Evolutionary conservation across 2,329 filamentous ascomycete genomes (phyloP).

Genomic region (Microdochium nivale): DNA sequence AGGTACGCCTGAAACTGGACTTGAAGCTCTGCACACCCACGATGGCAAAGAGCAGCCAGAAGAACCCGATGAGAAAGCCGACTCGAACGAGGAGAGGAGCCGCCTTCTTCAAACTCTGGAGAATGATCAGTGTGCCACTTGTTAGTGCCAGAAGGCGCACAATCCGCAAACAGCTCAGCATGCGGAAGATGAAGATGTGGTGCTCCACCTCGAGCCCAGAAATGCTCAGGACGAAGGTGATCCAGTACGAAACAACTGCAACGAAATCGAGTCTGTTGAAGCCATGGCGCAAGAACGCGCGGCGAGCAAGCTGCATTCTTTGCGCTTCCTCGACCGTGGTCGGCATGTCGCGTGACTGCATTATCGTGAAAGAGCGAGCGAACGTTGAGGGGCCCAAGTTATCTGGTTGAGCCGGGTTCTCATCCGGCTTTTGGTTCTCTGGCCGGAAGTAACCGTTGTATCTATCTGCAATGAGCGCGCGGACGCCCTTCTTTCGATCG

Average conservation of each 20-base stretch:
- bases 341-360: constrained; percentile 50
- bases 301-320: constrained; percentile 74
- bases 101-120: constrained; percentile 91
- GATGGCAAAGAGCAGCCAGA: constrained; percentile 96
- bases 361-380: constrained; percentile 69
- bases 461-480: constrained; percentile 66
- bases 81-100: constrained; percentile 87
- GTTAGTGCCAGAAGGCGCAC: constrained; percentile 85
- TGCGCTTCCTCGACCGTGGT: constrained; percentile 69
- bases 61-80: constrained; percentile 89
- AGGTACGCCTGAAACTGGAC: constrained; percentile 67
- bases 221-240: constrained; percentile 68
- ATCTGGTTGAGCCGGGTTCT: constrained; percentile 33
- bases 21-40: constrained; percentile 96
- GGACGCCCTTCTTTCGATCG: constrained; percentile 66
- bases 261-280: constrained; percentile 96
- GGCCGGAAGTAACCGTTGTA: constrained; percentile 75
- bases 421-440: constrained; percentile 62
- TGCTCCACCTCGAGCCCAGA: constrained; percentile 58
- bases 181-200: constrained; percentile 85
- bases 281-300: constrained; percentile 87
- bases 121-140: constrained; percentile 87
- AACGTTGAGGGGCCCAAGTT: constrained; percentile 54
- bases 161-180: constrained; percentile 93
- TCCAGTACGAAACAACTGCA: constrained; percentile 92